Base-by-base conservation (phyloP, 139 green algal species). In the Coelastrella sp. region DNA sequence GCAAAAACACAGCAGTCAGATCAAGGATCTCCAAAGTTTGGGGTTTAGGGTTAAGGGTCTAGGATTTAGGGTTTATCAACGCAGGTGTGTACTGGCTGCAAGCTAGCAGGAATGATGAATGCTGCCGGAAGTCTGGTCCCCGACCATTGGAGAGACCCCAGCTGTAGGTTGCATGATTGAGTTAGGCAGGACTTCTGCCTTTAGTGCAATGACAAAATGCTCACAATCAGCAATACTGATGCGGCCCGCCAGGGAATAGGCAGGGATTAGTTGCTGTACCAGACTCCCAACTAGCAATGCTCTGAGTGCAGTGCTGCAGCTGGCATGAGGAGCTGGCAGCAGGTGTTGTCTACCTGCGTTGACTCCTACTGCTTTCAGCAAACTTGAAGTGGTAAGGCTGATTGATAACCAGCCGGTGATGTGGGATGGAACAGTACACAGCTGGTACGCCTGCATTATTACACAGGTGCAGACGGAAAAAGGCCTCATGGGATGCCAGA, bases 331-430 rank as follows among this genome's bases (percentile, higher is more conserved):
- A 20, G 77, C 22, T 65, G n/a, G 77, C 57, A 47, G 23, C 59
- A 4, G 13, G 2, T 73, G 71, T 92, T 0, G 91, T 0, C 93
- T 90, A 56, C 93, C 92, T 19, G 90, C 80, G 20, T 87, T 94
- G 7, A 97, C 20, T 57, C 96, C 96, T 7, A 97, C 94, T 16
- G 96, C 96, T 66, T 94, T 85, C 19, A 99, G 92, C 90, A 99
- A 92, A 75, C 90, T 96, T 71, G 85, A 94, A n/a, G 96, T 97
- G 66, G 92, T 95, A 14, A 98, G 92, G 56, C 91, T 93, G 59
- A 92, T 89, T 54, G 89, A 91, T 80, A 96, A 85, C 91, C 92
- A 95, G 77, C 94, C 94, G 3, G 93, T 96, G 86, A 98, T 90
- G 90, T 98, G 96, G 0, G 91, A 94, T 2, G 96, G 96, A 17